phyloP scores from a whole-genome alignment of 2,329 filamentous ascomycete genomes.

The Chaetomium strumarium region DNA sequence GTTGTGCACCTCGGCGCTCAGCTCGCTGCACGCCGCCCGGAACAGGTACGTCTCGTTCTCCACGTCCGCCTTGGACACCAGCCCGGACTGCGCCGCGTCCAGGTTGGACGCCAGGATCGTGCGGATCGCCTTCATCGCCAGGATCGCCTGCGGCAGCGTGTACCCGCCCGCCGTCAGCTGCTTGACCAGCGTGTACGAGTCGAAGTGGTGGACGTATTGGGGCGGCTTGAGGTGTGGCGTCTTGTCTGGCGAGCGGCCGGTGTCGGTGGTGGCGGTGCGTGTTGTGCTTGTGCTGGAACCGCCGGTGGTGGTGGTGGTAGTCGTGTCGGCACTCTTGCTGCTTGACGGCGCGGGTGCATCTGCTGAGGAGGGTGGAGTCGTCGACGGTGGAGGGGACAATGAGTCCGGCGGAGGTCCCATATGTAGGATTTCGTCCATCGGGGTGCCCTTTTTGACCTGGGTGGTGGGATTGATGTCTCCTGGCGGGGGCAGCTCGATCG shows the following conservation, averaged over 20 bases:
- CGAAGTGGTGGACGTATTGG: slow-evolving; percentile 91
- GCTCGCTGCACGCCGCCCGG: slow-evolving; percentile 84
- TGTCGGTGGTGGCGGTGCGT: no score
- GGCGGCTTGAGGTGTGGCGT: slow-evolving; percentile 64
- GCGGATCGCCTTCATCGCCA: slow-evolving; percentile 88
- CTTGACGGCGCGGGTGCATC: not conserved
- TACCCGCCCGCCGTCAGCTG: slow-evolving; percentile 69
- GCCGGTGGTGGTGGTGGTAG: not conserved
- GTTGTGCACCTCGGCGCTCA: slow-evolving; percentile 79
- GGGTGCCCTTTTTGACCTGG: slow-evolving; percentile 37
- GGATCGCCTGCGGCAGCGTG: slow-evolving; percentile 67
- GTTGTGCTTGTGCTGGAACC: not conserved
- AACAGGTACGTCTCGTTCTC: slow-evolving; percentile 96
- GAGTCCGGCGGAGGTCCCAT: slow-evolving; percentile 29
- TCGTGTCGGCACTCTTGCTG: not conserved
- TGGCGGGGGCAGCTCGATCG: slow-evolving; percentile 18
- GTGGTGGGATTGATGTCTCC: slow-evolving; percentile 21
- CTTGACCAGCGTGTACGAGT: slow-evolving; percentile 84
- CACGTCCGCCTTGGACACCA: slow-evolving; percentile 86
- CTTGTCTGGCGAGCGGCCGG: not conserved
- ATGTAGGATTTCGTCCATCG: slow-evolving; percentile 46
- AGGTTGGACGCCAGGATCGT: slow-evolving; percentile 72
- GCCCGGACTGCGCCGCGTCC: slow-evolving; percentile 67
- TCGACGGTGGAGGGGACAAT: not conserved
- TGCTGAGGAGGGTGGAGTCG: not conserved